Evolutionary conservation across 1,284 basidiomycete species (phyloP).

Genomic region (Ustilago lituana): DNA sequence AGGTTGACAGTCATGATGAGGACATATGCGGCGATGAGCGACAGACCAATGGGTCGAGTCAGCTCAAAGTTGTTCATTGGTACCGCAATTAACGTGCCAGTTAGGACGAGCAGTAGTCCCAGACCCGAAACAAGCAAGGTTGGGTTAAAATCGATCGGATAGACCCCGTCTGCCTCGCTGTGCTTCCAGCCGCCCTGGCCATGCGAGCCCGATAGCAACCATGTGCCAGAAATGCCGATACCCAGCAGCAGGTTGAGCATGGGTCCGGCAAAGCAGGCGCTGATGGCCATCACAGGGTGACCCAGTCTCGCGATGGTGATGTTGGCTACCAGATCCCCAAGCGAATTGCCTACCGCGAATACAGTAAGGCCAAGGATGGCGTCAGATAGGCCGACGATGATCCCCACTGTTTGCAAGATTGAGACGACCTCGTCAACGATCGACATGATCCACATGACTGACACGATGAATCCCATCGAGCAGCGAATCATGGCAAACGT

Average conservation of each 20-base stretch:
- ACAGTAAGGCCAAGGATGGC: constrained; percentile 96
- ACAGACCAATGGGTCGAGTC: constrained; percentile 80
- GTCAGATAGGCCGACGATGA: constrained; percentile 93
- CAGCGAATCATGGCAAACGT: constrained; percentile 44
- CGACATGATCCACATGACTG: constrained; percentile 64
- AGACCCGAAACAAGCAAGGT: constrained; percentile 84
- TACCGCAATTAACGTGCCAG: constrained; percentile 82
- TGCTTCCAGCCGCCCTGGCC: constrained; percentile 28
- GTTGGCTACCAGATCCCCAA: constrained; percentile 96
- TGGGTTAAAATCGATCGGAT: constrained; percentile 79
- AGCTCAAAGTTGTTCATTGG: constrained; percentile 85
- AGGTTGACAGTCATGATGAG: constrained; percentile 58
- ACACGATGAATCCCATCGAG: constrained; percentile 57
- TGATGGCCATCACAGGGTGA: constrained; percentile 72
- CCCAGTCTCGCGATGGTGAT: constrained; percentile 74
- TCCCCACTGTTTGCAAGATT: constrained; percentile 80
- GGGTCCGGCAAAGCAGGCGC: constrained; percentile 90
- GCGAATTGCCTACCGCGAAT: constrained; percentile 93
- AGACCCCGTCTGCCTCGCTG: constrained; percentile 61
- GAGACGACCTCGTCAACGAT: constrained; percentile 63
- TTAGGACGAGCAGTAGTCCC: constrained; percentile 79
- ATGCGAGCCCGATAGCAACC: constrained; percentile 32
- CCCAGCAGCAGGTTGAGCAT: constrained; percentile 97
- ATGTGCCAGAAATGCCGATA: constrained; percentile 77
- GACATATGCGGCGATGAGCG: constrained; percentile 78